These are phyloP conservation scores for Polygonum maritimum DNA, from an alignment of 148 eudicot species.

Conservation along the genomic window DNA sequence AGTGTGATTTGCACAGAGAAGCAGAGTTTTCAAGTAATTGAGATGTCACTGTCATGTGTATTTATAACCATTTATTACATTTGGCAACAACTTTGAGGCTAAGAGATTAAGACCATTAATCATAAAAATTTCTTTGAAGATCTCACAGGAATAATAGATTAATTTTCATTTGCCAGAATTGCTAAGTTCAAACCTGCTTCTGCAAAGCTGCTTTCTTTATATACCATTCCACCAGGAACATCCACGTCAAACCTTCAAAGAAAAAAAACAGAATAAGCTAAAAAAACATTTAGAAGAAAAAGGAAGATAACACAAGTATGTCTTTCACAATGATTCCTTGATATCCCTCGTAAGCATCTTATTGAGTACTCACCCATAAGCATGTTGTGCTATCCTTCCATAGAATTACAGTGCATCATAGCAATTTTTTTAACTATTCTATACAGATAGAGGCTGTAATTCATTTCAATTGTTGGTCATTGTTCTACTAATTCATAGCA, in stretches of 20 bases:
- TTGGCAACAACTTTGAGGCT: background rate
- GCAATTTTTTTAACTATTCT: background rate
- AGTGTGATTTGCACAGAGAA: background rate
- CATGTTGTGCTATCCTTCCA: background rate
- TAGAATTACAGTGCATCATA: background rate
- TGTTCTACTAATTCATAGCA: background rate
- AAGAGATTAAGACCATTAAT: background rate
- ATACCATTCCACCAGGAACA: slow-evolving; percentile 84
- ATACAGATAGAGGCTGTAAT: background rate
- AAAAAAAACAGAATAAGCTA: background rate
- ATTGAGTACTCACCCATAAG: background rate
- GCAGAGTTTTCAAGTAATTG: background rate
- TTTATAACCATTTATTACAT: background rate
- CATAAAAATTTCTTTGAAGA: background rate
- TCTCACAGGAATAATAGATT: background rate
- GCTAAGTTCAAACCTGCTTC: slow-evolving; percentile 57
- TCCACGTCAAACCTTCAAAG: slow-evolving; percentile 87
- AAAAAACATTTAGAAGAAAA: background rate
- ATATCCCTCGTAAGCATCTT: background rate
- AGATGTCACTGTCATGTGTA: background rate
- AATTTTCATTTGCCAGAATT: background rate
- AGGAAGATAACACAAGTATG: background rate
- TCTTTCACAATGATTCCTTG: background rate
- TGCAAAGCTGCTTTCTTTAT: slow-evolving; percentile 86
- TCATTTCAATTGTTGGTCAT: background rate